Base-by-base conservation (phyloP, 2,329 filamentous ascomycete genomes). In the Lachnellula cervina region DNA sequence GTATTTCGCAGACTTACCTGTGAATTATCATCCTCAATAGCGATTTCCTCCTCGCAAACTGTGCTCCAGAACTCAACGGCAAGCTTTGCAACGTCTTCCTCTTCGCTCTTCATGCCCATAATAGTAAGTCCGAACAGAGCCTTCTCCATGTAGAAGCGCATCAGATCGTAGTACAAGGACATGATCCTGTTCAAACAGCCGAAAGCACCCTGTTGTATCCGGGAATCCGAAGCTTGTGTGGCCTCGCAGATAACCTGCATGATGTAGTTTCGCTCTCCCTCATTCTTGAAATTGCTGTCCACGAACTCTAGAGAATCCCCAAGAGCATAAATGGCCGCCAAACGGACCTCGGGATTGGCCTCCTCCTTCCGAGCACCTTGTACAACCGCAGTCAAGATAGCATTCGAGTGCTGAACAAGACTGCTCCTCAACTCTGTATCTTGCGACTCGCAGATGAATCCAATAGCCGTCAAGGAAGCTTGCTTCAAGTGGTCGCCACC, bases 81-180 rank as follows among this genome's bases (percentile, higher is more conserved):
- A 55, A 99, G 81, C 81, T 99, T 99, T 60, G 94, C 89, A 52
- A 99, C 94, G 71, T 99, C 94, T 74, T 99, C 94, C 66, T 99
- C 94, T 7, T 92, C 87, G 67, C 86, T 95, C 83, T 96, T 97
- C 94, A 99, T 99, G 65, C 94, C 94, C 71, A 96, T 86, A 61
- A 99, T 96, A 40, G 94, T 99, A 42, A 99, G 81, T 56, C 94
- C 94, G 68, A 99, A 99, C 44, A 99, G 82, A 37, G 94, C 94
- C 83, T 97, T 97, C 80, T 99, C 94, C 94, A 99, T 99, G 79
- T 99, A 99, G 76, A 97, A 99, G 68, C 92, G 88, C 94, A 99
- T 99, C 78, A 97, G 95, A 69, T 99, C 94, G 73, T 99, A 99
- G 80, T 99, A 99, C 61, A 97, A 83, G 59, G 83, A 89, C 94